Evolutionary conservation across 2,329 filamentous ascomycete species (phyloP), one percentile per base, ranked within the genome.

Genomic region (Beauveria scarabaeidicola): DNA sequence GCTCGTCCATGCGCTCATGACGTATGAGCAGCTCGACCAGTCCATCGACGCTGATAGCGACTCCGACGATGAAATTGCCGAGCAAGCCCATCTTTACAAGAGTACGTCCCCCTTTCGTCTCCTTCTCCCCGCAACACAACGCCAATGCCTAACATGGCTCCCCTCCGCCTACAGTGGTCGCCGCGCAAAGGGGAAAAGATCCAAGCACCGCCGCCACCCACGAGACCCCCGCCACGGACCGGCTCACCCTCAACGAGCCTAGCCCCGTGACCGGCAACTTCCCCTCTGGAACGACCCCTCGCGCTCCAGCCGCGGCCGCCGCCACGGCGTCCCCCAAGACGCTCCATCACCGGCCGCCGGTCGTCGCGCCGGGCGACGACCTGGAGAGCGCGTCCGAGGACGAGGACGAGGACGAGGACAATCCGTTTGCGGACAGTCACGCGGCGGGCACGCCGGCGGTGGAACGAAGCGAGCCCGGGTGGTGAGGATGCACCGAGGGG

Each of bases 1-100:
- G 73, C 86, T 99, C n/a, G 90, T 97, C 44, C 88, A 88, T 63
- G 91, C 92, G 1, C 80, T 99, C 60, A 96, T 96, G 84, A 89
- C 91, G 0, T 99, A 91, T 69, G 93, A 97, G 73, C 90, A 97
- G 66, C 83, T 97, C 63, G 93, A 99, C 70, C 86, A 87, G 62
- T 91, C 89, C 52, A 89, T 93, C 63, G 88, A 91, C 64, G 85
- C 85, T 6, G 86, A 89, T 69, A 87, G 84, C 64, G 85, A 89
- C 70, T 87, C 84, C 1, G 85, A 88, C 60, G 85, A 87, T 62
- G 88, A 84, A 66, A 70, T 84, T 44, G 84, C 86, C 48, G 84
- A 88, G 67, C 84, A 87, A 70, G 84, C 85, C 40, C 82, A 85
- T 66, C 75, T 83, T 23, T 88, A 86, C 65, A 77, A 81, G 65